Percentiles rank a stretch among this genome's conserved stretches.
Evolutionary conservation across 1,284 basidiomycete species (phyloP).

Genomic region (Pseudozyma sp.): DNA sequence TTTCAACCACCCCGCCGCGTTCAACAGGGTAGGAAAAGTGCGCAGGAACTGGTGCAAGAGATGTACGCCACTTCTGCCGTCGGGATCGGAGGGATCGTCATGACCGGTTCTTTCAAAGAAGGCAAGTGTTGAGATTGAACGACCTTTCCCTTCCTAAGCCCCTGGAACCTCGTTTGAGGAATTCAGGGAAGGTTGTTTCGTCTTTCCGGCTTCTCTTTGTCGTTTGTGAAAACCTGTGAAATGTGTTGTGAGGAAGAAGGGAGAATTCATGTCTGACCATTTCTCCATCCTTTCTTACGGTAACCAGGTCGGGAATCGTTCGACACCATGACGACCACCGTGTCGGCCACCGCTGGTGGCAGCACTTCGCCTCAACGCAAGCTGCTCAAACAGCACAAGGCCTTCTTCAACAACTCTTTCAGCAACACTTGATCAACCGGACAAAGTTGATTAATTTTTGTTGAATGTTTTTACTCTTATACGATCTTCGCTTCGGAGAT

Average conservation of each 20-base stretch:
- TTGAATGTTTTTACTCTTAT: not conserved
- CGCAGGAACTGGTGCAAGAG: constrained; percentile 1
- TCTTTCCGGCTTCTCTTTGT: too few species aligned
- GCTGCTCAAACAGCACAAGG: constrained; percentile 26
- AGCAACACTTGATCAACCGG: constrained; percentile 12
- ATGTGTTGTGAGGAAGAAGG: not conserved
- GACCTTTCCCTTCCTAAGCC: not conserved
- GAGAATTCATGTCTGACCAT: constrained; percentile 16
- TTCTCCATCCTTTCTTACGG: not conserved
- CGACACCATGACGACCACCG: constrained; percentile 20
- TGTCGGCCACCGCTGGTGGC: not conserved
- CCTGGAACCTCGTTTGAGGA: not conserved
- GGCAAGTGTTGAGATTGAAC: constrained; percentile 7
- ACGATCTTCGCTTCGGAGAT: not conserved
- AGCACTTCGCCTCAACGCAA: constrained; percentile 10
- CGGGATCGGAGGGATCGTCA: constrained; percentile 1
- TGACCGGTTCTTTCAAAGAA: not conserved
- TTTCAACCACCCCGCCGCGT: constrained; percentile 4
- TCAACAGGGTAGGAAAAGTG: not conserved
- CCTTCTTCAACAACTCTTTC: constrained; percentile 45
- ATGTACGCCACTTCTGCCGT: constrained; percentile 4
- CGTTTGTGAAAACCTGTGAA: too few species aligned
- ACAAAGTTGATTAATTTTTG: not conserved
- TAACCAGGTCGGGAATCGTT: constrained; percentile 9
- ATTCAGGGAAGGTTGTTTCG: too few species aligned